Conservation (phyloP, 2,329 filamentous ascomycete species). For the Blastomyces silverae region DNA sequence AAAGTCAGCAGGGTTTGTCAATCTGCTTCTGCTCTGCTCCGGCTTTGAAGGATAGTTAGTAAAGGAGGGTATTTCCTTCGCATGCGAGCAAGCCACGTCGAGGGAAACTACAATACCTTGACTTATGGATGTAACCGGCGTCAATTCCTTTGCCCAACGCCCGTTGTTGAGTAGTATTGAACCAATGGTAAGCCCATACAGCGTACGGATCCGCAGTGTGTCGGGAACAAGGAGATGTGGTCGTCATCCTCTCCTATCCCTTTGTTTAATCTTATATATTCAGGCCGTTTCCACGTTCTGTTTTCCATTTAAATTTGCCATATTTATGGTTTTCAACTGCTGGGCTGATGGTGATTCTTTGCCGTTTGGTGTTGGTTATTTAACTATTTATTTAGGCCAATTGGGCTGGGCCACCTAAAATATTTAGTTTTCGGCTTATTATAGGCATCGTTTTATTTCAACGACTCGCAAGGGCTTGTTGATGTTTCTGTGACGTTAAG, state of each 20-base stretch:
- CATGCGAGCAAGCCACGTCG: not conserved
- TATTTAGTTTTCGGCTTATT: no score
- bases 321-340: not conserved
- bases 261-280: not conserved
- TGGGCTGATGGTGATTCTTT: not conserved
- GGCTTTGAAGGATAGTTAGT: not conserved
- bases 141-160: not conserved
- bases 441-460: no score
- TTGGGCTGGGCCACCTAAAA: no score
- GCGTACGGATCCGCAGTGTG: no score
- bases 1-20: not conserved
- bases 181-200: not conserved
- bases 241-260: not conserved
- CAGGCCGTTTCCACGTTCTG: not conserved
- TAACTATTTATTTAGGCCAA: no score
- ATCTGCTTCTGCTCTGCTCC: not conserved
- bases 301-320: not conserved
- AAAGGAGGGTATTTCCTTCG: not conserved
- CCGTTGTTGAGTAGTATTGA: not conserved
- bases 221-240: not conserved
- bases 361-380: not conserved
- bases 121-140: not conserved
- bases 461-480: not conserved
- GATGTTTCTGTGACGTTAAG: not conserved
- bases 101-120: not conserved